Evolutionary conservation across 1,284 basidiomycete genomes (phyloP).

Genomic region (Pseudozyma thailandica): DNA sequence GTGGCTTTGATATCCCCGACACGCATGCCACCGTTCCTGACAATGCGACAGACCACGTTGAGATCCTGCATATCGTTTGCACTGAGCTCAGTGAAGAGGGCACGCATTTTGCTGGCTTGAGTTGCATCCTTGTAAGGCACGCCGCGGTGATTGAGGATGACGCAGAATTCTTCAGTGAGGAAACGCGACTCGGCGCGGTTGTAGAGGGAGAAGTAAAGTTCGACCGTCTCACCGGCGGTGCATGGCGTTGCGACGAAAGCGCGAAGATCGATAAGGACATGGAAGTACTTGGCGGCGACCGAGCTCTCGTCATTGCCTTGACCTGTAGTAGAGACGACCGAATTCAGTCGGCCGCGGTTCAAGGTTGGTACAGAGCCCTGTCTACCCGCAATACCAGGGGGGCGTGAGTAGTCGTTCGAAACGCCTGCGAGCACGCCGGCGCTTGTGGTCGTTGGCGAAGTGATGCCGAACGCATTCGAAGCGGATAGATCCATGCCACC

Average conservation of each 20-base stretch:
- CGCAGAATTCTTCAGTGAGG: constrained; percentile 92
- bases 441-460: constrained; percentile 44
- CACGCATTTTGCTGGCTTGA: constrained; percentile 48
- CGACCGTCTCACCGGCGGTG: constrained; percentile 86
- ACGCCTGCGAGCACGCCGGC: constrained; percentile 52
- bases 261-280: constrained; percentile 86
- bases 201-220: constrained; percentile 93
- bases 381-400: constrained; percentile 9
- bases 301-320: constrained; percentile 7
- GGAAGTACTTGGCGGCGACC: constrained; percentile 68
- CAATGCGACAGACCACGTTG: constrained; percentile 77
- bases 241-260: constrained; percentile 91
- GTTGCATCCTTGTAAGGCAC: constrained; percentile 77
- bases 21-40: constrained; percentile 87
- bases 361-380: constrained; percentile 11
- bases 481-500: constrained; percentile 54
- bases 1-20: constrained; percentile 71
- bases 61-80: constrained; percentile 79
- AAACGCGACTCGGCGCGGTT: constrained; percentile 83
- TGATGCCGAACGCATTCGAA: constrained; percentile 58
- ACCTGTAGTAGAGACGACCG: constrained; percentile 6
- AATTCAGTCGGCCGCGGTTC: constrained; percentile 14
- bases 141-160: constrained; percentile 89
- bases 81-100: constrained; percentile 86
- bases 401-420: constrained; percentile 19